Percentiles rank a stretch among this genome's conserved stretches.
phyloP scores from a whole-genome alignment of 306 rosid species.

The Cercis canadensis region DNA sequence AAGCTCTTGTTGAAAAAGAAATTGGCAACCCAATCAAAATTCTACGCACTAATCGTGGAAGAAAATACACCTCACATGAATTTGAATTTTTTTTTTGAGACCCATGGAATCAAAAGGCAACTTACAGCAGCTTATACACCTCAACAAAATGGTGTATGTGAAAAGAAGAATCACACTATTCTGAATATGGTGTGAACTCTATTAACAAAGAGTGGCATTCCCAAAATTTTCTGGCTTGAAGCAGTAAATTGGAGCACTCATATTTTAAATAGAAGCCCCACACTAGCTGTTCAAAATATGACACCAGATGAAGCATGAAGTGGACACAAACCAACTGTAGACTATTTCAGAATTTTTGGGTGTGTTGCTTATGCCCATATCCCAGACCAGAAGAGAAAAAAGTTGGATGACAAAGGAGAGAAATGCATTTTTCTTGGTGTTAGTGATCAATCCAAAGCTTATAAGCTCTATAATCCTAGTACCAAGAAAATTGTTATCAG shows the following conservation, averaged over 20 bases:
- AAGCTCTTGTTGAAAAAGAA: not conserved
- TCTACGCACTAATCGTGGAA: not conserved
- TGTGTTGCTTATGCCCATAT: too few species aligned
- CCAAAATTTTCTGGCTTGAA: not conserved
- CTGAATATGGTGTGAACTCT: not conserved
- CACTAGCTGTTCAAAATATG: too few species aligned
- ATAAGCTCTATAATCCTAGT: too few species aligned
- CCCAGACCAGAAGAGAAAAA: too few species aligned
- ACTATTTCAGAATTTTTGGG: too few species aligned
- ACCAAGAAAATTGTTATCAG: too few species aligned
- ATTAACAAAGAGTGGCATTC: not conserved
- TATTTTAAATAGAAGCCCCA: not conserved
- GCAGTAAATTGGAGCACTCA: not conserved
- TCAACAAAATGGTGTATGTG: not conserved
- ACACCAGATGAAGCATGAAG: too few species aligned
- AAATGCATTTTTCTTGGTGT: too few species aligned
- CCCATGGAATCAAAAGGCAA: not conserved
- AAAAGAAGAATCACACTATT: slow-evolving; percentile 7
- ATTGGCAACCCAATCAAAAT: not conserved
- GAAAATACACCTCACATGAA: not conserved
- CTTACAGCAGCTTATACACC: slow-evolving; percentile 7
- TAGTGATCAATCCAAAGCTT: too few species aligned
- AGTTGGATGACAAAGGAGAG: too few species aligned
- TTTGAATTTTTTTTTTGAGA: not conserved
- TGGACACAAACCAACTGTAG: too few species aligned